Evolutionary conservation across 306 rosid genomes (phyloP).

Genomic region (Albizia julibrissin): DNA sequence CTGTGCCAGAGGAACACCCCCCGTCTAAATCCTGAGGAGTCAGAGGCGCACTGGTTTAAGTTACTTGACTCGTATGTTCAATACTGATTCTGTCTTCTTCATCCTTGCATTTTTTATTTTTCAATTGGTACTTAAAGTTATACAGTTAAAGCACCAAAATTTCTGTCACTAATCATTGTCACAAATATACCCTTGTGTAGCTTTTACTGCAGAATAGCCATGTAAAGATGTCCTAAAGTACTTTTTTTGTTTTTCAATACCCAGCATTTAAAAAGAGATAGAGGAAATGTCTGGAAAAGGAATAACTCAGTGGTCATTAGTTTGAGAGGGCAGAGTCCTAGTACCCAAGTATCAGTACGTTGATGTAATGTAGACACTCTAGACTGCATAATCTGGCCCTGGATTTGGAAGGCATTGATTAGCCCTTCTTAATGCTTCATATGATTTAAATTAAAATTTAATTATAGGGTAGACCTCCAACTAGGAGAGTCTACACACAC

Average conservation of each 20-base stretch:
- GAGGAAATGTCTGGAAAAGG: conserved; percentile 9
- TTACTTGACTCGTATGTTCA: conserved; percentile 89
- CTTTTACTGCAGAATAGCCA: conserved; percentile 8
- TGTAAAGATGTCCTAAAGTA: background rate
- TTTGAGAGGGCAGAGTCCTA: background rate
- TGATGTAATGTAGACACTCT: conserved; percentile 1
- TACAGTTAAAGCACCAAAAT: background rate
- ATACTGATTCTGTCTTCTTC: conserved; percentile 24
- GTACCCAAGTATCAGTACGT: background rate
- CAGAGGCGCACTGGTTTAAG: conserved; percentile 93
- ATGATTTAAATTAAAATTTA: background rate
- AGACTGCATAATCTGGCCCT: conserved; percentile 4
- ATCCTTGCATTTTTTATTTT: conserved; percentile 8
- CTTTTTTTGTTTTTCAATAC: background rate
- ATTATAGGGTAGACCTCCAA: background rate
- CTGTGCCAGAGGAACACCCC: conserved; percentile 98
- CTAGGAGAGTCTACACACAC: background rate
- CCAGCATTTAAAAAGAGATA: background rate
- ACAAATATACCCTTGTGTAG: background rate
- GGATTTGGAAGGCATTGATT: conserved; percentile 6
- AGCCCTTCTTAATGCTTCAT: conserved; percentile 18
- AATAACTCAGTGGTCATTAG: background rate
- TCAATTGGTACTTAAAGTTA: background rate
- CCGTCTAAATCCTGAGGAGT: conserved; percentile 90
- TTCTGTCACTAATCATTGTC: conserved; percentile 20